Evolutionary conservation across 495 filamentous ascomycete genomes (phyloP), one percentile per base, ranked within the genome.

Genomic region (Astrocystis sublimbata): DNA sequence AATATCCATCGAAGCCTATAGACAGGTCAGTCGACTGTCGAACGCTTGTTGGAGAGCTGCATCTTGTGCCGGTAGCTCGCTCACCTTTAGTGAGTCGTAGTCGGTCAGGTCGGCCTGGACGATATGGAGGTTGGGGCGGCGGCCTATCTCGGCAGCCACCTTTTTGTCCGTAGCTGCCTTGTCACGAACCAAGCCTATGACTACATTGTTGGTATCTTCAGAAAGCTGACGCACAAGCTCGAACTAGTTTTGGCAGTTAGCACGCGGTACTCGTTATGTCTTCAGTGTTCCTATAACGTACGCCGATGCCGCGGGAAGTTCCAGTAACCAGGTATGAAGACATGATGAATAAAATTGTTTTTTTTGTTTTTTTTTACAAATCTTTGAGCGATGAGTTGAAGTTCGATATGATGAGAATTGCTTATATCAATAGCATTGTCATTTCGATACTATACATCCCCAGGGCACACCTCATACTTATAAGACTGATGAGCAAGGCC

Each of bases 61-160:
- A 2, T 10, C 17, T 3, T 24, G 21, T 54, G n/a, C n/a, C n/a
- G n/a, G n/a, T n/a, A n/a, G n/a, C n/a, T 40, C 12, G 9, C 33
- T 47, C 12, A 54, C 75, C 63, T 76, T 70, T 8, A 84, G 64
- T 40, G 76, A 77, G 1, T 67, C 58, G 43, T 76, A 68, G 52
- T 82, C 70, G 1, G 64, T 73, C 5, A 83, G 66, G 59, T 87
- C 83, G 19, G 79, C 65, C 5, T 76, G 68, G 41, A 85, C 60
- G 31, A 79, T 65, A 33, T 83, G 71, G 9, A 84, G 68, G 28
- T 81, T 83, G 45, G 71, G 51, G 13, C 75, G 51, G 13, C 75
- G 72, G 38, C 65, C 51, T 12, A 75, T 59, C 58, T 76, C 63
- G 40, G 75, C 70, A 60, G 38, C 57, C 17, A 76, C 66, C 51